Evolutionary conservation across 129 eudicot species (phyloP), one percentile per base, ranked within the genome.

Genomic region (Centaurea solstitialis): DNA sequence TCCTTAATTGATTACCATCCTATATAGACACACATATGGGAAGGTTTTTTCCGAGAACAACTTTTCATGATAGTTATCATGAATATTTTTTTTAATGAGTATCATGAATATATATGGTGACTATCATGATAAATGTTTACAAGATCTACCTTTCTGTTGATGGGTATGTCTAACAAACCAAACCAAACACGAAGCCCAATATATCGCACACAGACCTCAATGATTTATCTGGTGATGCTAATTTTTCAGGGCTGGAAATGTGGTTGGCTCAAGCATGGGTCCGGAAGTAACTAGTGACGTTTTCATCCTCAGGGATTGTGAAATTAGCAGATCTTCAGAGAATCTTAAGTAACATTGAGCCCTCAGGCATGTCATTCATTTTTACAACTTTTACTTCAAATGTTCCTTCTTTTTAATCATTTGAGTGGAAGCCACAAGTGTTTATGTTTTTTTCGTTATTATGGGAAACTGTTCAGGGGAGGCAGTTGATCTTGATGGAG

Each of bases 251-350:
- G 98, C 95, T 82, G 98, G 98, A 78, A 88, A 93, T 91, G 84
- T 95, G 87, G 93, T 88, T 30, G 93, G 94, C 59, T 76, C 97
- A 68, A 87, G 99, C 83, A 86, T 87, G 80, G 93, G 93, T 72
- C 85, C 91, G 18, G 99, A 91, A 88, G 90, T 86, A 66, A 85
- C 81, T 28, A 91, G 99, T 89, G 97, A 93, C 35, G 97, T 93
- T 21, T 21, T 91, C 97, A 33, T 95, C 99, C 76, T 89, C 99
- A 7, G 99, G 99, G 61, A 98, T 97, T n/a, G 98, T 95, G 71
- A 93, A 93, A 84, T 79, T 95, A 87, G 81, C 90, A 12, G 99
- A 95, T 87, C 88, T 95, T 65, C 99, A 95, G 70, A 87, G 98
- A 83, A 95, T 95, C 80, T 80, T 95, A 70, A 95, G 95, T 80